These are phyloP conservation scores for Lichina pygmaea DNA, from an alignment of 495 filamentous ascomycete species.

Conservation along the genomic window DNA sequence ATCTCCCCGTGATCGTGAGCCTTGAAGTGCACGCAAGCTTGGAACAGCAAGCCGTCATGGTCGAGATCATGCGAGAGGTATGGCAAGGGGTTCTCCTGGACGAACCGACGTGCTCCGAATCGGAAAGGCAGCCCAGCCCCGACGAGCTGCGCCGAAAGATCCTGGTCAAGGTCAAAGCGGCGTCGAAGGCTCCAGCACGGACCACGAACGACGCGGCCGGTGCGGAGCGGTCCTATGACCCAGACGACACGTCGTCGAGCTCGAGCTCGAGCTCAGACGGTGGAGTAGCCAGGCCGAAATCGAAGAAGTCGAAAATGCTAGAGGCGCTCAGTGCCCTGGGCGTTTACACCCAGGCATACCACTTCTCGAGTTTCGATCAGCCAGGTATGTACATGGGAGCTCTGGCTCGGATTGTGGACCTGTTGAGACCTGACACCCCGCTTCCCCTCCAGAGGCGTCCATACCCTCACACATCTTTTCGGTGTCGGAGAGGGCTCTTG, in stretches of 20 bases:
- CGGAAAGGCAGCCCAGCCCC: constrained; percentile 32
- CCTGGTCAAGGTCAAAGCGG: constrained; percentile 71
- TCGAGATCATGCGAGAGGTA: constrained; percentile 58
- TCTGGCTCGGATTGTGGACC: no score
- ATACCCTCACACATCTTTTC: constrained; percentile 1
- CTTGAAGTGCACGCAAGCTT: constrained; percentile 62
- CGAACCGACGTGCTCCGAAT: constrained; percentile 11
- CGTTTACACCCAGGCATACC: constrained; percentile 56
- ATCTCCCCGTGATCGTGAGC: constrained; percentile 67
- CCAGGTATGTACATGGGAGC: constrained; percentile 15
- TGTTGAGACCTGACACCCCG: not conserved
- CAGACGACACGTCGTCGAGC: constrained; percentile 1
- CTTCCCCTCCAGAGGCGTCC: not conserved
- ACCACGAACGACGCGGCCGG: not conserved
- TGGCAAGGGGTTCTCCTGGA: constrained; percentile 49
- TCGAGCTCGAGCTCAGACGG: constrained; percentile 1
- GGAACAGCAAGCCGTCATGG: constrained; percentile 68
- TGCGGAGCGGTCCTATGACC: not conserved
- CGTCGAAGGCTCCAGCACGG: constrained; percentile 13
- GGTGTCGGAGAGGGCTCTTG: constrained; percentile 1
- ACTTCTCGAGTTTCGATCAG: constrained; percentile 41
- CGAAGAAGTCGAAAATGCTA: constrained; percentile 42
- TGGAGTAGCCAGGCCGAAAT: not conserved
- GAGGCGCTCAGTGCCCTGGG: constrained; percentile 46
- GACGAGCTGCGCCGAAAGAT: constrained; percentile 46